phyloP scores from a whole-genome alignment of 768 basidiomycete species.

The Termitomyces sp. region DNA sequence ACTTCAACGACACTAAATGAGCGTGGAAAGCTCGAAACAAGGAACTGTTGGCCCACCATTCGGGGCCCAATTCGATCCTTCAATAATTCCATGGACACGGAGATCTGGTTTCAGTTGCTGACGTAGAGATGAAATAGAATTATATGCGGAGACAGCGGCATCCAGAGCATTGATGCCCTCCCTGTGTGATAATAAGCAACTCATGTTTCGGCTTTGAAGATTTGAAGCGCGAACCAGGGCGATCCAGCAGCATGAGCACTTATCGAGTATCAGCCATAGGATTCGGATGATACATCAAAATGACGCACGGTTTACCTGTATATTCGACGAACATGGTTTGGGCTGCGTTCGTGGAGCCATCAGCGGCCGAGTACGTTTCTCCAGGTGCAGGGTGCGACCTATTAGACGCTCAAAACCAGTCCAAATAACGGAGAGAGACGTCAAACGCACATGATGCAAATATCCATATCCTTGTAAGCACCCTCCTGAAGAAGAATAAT shows the following conservation, averaged over 20 bases:
- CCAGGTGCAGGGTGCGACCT: slow-evolving; percentile 77
- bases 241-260: slow-evolving; percentile 78
- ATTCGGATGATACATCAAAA: slow-evolving; percentile 1
- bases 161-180: slow-evolving; percentile 86
- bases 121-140: slow-evolving; percentile 69
- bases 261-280: slow-evolving; percentile 5
- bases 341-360: slow-evolving; percentile 56
- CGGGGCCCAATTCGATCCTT: slow-evolving; percentile 60
- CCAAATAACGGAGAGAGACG: background rate
- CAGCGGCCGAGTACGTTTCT: slow-evolving; percentile 38
- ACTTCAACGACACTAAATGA: slow-evolving; percentile 37
- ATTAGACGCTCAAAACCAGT: background rate
- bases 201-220: background rate
- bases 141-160: slow-evolving; percentile 83
- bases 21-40: background rate
- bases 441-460: slow-evolving; percentile 60
- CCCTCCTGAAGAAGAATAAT: slow-evolving; percentile 67
- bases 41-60: slow-evolving; percentile 50
- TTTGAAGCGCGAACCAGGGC: slow-evolving; percentile 47
- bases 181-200: slow-evolving; percentile 26
- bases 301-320: slow-evolving; percentile 63
- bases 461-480: slow-evolving; percentile 77
- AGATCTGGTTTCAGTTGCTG: slow-evolving; percentile 85
- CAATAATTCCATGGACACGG: slow-evolving; percentile 73
- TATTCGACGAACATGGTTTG: slow-evolving; percentile 66